These are phyloP conservation scores for Strombidium stylifer DNA, from an alignment of 73 alveolate genomes.

Conservation along the genomic window DNA sequence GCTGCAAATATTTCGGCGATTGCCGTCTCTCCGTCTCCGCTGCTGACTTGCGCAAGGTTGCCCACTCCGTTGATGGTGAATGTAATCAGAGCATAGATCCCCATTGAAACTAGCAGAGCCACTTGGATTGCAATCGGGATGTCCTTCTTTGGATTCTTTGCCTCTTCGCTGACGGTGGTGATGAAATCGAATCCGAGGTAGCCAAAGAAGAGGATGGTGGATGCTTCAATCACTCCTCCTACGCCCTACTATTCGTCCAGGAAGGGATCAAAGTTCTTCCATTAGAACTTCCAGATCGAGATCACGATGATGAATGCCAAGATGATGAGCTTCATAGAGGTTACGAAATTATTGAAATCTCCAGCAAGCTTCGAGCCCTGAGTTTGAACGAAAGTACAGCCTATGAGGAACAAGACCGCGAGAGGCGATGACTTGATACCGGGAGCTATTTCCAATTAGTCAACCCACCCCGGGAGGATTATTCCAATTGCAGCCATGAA, in stretches of 20 bases:
- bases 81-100: neutral
- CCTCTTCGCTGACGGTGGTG: slow-evolving; percentile 13
- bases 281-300: neutral
- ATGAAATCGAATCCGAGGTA: slow-evolving; percentile 25
- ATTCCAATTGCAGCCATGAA: neutral
- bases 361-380: neutral
- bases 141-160: slow-evolving; percentile 15
- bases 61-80: neutral
- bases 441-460: neutral
- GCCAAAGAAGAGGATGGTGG: slow-evolving; percentile 2
- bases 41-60: neutral
- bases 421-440: neutral
- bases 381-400: neutral
- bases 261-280: neutral
- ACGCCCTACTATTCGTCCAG: neutral
- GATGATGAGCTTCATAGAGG: neutral
- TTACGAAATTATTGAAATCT: neutral
- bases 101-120: neutral
- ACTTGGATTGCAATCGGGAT: slow-evolving; percentile 2
- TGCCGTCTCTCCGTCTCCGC: slow-evolving; percentile 18
- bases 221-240: neutral
- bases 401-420: neutral
- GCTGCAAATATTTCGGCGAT: slow-evolving; percentile 1
- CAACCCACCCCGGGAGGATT: neutral
- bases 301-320: neutral